Percentiles rank a stretch among this genome's conserved stretches.
Conservation (phyloP, 2,329 filamentous ascomycete genomes). For the Pseudocercospora musae region DNA sequence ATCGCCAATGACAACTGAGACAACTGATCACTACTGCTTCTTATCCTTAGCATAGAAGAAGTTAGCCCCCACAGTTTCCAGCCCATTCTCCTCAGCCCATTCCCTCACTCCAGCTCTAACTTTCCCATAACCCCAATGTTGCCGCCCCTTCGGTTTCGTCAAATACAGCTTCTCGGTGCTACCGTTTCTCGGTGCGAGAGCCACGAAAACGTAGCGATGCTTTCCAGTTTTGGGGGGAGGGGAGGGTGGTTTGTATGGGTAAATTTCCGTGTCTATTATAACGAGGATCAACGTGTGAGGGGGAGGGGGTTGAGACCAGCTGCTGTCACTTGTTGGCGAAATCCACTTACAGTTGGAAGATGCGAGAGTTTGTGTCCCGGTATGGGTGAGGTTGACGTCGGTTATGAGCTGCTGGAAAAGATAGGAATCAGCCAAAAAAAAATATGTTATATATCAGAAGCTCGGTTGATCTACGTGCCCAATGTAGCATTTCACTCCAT, state of each 20-base stretch:
- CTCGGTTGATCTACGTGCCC: too few species aligned
- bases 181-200: conserved; percentile 46
- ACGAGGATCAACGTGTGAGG: too few species aligned
- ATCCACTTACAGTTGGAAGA: neutral
- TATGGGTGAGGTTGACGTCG: conserved; percentile 32
- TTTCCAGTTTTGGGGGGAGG: conserved; percentile 56
- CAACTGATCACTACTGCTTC: conserved; percentile 40
- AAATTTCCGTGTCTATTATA: conserved; percentile 40
- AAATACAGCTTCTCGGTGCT: conserved; percentile 43
- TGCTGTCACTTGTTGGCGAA: too few species aligned
- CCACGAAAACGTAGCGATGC: conserved; percentile 57
- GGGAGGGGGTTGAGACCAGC: too few species aligned
- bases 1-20: too few species aligned
- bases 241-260: conserved; percentile 52
- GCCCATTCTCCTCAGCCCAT: conserved; percentile 49
- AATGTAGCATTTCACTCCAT: conserved; percentile 59
- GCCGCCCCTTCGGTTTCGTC: conserved; percentile 47
- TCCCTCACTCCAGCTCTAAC: conserved; percentile 50
- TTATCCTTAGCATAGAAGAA: conserved; percentile 50
- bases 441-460: too few species aligned
- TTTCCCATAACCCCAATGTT: conserved; percentile 55
- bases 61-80: conserved; percentile 48
- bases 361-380: neutral
- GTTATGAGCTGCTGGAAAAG: too few species aligned
- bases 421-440: too few species aligned